Evolutionary conservation across 2,329 filamentous ascomycete genomes (phyloP), one percentile per base, ranked within the genome.

Genomic region (Fusarium papillatum): DNA sequence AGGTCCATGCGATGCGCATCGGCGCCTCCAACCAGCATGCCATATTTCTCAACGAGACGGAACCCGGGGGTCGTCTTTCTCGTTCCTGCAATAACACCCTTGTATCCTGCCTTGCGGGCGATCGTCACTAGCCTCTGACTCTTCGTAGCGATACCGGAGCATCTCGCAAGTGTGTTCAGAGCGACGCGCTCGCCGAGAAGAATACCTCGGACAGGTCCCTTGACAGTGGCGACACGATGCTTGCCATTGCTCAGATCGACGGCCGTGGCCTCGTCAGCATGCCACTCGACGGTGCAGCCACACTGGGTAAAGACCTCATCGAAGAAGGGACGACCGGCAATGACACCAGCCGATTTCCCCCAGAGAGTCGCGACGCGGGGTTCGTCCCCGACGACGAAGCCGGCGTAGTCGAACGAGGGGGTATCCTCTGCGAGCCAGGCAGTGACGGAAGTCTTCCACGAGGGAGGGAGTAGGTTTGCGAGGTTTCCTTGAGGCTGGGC

Each of bases 21-120:
- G 19, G 95, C 96, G 14, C 97, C 97, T 68, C 96, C 97, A 19
- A 98, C 93, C 26, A 98, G 87, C 93, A 99, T 98, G 78, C 95
- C 97, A 84, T 99, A 99, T 86, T 99, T 99, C 85, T 99, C 97
- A 13, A 98, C 96, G 7, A 98, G 87, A 14, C 97, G 90, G 86
- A 98, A 99, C 0, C 97, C 97, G 0, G 97, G 97, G 0, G 97
- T 99, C 0, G 97, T 99, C 88, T 99, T 99, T 82, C 97, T 91
- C 57, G 97, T 99, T 53, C 97, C 97, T 0, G 97, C 96, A n/a
- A 99, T 87, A 3, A 93, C 93, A 70, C 96, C 96, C 34, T 86
- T 87, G 86, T 96, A 98, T 4, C 96, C 96, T 5, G 91, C 92
- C 17, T 85, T 85, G 66, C 91, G 87, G 66, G 94, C 86, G 70